Evolutionary conservation across 768 basidiomycete species (phyloP).

Genomic region (Amanita inopinata): DNA sequence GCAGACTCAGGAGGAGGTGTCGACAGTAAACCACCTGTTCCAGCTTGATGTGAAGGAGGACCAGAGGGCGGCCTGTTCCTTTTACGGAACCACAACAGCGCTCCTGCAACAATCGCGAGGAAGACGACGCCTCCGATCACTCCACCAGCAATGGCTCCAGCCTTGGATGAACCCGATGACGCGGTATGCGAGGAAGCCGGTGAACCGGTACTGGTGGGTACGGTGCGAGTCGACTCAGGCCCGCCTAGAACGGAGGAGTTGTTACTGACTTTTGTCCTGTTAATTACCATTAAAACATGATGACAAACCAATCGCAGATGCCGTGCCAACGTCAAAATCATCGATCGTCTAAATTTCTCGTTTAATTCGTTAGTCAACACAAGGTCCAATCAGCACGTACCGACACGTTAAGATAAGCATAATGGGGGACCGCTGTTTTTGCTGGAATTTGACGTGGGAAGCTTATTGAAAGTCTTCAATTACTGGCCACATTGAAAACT

Average conservation of each 20-base stretch:
- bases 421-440: conserved; percentile 36
- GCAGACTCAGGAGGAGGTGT: not conserved
- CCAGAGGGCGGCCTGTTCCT: conserved; percentile 30
- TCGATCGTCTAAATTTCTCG: not conserved
- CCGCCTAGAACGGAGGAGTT: not conserved
- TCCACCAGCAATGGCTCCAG: conserved; percentile 56
- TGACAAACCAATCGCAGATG: no score
- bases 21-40: not conserved
- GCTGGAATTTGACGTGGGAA: conserved; percentile 35
- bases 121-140: conserved; percentile 43
- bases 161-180: conserved; percentile 19
- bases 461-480: conserved; percentile 18
- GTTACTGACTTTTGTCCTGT: not conserved
- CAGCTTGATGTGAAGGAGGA: conserved; percentile 20
- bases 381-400: conserved; percentile 13
- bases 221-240: not conserved
- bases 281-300: not conserved
- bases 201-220: not conserved
- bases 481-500: not conserved
- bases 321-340: not conserved
- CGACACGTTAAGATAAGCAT: conserved; percentile 48
- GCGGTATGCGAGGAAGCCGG: not conserved
- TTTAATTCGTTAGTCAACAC: not conserved
- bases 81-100: conserved; percentile 27
- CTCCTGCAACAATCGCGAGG: conserved; percentile 28